A percentile compares a stretch with the other conserved stretches of the same genome.
Evolutionary conservation across 2,329 filamentous ascomycete species (phyloP).

Genomic region (Davidsoniella virescens): DNA sequence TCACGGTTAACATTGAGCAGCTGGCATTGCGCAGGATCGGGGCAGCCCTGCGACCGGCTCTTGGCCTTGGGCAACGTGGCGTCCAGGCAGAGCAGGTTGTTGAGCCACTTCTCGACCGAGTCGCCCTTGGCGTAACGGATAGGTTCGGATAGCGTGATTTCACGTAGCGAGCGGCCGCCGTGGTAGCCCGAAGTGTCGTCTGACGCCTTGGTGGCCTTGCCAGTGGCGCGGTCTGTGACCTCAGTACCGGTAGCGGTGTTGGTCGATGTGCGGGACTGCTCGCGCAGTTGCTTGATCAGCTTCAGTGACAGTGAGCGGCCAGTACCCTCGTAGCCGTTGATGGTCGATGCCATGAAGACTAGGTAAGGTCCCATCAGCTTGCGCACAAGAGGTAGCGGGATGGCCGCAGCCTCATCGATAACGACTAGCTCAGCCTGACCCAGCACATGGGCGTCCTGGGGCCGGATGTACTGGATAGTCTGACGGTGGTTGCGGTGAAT

Average conservation of each 20-base stretch:
- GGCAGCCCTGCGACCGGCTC: constrained; percentile 57
- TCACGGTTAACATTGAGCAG: constrained; percentile 90
- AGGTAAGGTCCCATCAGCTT: constrained; percentile 95
- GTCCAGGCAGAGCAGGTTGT: constrained; percentile 82
- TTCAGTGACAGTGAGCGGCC: constrained; percentile 89
- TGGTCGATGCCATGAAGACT: constrained; percentile 98
- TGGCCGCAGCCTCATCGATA: constrained; percentile 94
- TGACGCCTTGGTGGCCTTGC: constrained; percentile 46
- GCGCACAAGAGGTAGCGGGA: constrained; percentile 77
- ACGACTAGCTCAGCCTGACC: constrained; percentile 91
- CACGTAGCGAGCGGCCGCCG: constrained; percentile 65
- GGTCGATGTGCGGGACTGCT: constrained; percentile 59
- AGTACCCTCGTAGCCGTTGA: constrained; percentile 97
- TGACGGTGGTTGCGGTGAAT: constrained; percentile 88
- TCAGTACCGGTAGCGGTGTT: constrained; percentile 40
- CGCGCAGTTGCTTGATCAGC: constrained; percentile 88
- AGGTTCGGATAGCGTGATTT: constrained; percentile 84
- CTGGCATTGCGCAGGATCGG: constrained; percentile 81
- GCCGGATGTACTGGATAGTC: constrained; percentile 96
- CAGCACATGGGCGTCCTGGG: constrained; percentile 85
- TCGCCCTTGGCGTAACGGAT: constrained; percentile 90
- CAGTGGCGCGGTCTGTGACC: constrained; percentile 63
- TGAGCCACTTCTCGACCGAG: constrained; percentile 89
- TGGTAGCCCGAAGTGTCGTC: constrained; percentile 36
- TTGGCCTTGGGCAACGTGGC: constrained; percentile 72